These are phyloP conservation scores for Crassisporium funariophilum DNA, from an alignment of 768 basidiomycete genomes.

Conservation along the genomic window DNA sequence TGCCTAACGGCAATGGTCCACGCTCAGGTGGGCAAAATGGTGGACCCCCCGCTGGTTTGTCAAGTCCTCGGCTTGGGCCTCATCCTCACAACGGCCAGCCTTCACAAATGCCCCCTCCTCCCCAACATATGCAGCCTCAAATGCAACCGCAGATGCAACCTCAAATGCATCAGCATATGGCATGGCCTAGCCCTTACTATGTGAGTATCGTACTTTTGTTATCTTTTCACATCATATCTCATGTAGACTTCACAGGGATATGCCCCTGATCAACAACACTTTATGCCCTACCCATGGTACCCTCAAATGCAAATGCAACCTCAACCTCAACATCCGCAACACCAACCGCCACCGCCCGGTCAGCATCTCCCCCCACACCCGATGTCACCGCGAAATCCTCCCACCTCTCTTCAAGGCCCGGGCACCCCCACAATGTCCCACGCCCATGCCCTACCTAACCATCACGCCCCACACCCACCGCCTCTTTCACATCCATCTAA, in stretches of 20 bases:
- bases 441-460: constrained; percentile 47
- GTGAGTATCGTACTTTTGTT: constrained; percentile 41
- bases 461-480: constrained; percentile 52
- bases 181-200: constrained; percentile 53
- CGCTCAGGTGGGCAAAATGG: constrained; percentile 62
- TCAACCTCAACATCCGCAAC: constrained; percentile 50
- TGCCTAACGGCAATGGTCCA: constrained; percentile 61
- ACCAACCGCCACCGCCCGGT: constrained; percentile 50
- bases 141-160: constrained; percentile 40
- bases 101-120: constrained; percentile 49
- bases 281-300: constrained; percentile 45
- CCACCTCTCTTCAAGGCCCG: constrained; percentile 56
- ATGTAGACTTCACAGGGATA: constrained; percentile 33
- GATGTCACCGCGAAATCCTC: constrained; percentile 69
- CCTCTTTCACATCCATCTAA: constrained; percentile 46
- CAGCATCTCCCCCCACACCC: constrained; percentile 54
- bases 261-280: constrained; percentile 45
- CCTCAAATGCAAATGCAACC: constrained; percentile 43
- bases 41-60: constrained; percentile 54
- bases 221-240: constrained; percentile 9
- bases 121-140: constrained; percentile 38
- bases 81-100: constrained; percentile 58
- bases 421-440: constrained; percentile 72
- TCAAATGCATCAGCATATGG: constrained; percentile 35
- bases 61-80: constrained; percentile 69